Conservation (phyloP, 257 asterid genomes). For the Nicotiana otophora region DNA sequence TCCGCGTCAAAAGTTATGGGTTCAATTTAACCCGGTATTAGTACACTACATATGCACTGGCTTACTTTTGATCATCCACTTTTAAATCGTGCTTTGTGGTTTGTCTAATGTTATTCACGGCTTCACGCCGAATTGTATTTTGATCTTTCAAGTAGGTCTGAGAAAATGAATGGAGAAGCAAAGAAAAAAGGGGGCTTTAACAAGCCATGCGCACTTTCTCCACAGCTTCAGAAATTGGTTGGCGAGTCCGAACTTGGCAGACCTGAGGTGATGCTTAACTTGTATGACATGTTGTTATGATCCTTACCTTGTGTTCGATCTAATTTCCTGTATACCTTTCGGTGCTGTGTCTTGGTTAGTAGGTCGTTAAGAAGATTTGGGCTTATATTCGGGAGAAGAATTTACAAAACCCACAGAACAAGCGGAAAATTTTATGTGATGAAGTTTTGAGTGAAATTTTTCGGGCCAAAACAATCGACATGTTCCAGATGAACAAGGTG, state of each 20-base stretch:
- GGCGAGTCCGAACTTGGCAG: slow-evolving; percentile 42
- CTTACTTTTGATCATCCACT: background rate
- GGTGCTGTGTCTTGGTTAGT: slow-evolving; percentile 3
- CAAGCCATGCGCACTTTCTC: slow-evolving; percentile 42
- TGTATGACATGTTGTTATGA: background rate
- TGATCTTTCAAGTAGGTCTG: slow-evolving; percentile 19
- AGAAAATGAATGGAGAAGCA: slow-evolving; percentile 13
- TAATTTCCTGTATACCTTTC: background rate
- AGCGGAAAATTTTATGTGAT: slow-evolving; percentile 37
- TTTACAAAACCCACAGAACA: slow-evolving; percentile 40
- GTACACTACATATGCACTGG: no score
- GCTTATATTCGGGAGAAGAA: slow-evolving; percentile 38
- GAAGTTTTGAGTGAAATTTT: slow-evolving; percentile 27
- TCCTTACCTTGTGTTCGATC: background rate
- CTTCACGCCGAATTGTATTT: background rate
- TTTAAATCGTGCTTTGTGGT: background rate
- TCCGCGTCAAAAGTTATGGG: no score
- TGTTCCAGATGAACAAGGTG: slow-evolving; percentile 41
- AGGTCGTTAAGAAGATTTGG: slow-evolving; percentile 51
- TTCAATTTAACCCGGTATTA: no score
- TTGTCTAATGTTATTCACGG: background rate
- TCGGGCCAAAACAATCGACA: slow-evolving; percentile 30
- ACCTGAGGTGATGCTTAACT: slow-evolving; percentile 30
- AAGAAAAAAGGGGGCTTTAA: slow-evolving; percentile 35
- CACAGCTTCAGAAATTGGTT: slow-evolving; percentile 38